Base-by-base conservation (phyloP, 106 monocot genomes). In the Cymbidium sinense region DNA sequence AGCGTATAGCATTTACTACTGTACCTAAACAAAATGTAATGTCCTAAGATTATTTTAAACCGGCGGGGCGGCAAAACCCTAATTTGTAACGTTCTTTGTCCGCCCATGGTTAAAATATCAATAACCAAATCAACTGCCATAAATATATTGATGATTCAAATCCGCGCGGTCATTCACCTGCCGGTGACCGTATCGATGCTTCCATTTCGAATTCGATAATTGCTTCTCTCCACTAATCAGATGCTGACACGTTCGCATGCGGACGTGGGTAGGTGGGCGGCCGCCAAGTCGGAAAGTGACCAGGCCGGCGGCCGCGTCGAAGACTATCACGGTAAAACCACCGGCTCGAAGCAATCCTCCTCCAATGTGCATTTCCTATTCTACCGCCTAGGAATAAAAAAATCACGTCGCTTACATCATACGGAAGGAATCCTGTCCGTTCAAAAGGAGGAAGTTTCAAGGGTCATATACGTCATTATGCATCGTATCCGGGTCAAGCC, bases 171-270 rank as follows among this genome's bases (percentile, higher is more conserved):
- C 30, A 67, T 17, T 71, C 71, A 71, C 71, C 67, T 0, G 7
- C 37, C 71, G 71, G 71, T 71, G 71, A 36, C 20, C 37, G 37
- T n/a, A 71, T 20, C 70, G 34, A 34, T 0, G 15, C 2, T 36
- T 39, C 71, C 36, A 71, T 39, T 71, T 71, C 21, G 71, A 71
- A 71, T 71, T 71, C 71, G 21, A 71, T 39, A 71, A 31, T 30
- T 11, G 15, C 12, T 17, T 30, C 67, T 0, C 13, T 28, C 34
- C 20, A 33, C 71, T n/a, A 71, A 39, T 71, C n/a, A 23, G n/a
- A 71, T 20, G 6, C 18, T 23, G 37, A 71, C 71, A 71, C 71
- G 71, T 71, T 7, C 8, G 71, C 71, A n/a, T 11, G 39, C 20
- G 0, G 71, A 71, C 37, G 37, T 67, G 67, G 33, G 31, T 67